Evolutionary conservation across 2,329 filamentous ascomycete species (phyloP).

Genomic region (Delphinella strobiligena): DNA sequence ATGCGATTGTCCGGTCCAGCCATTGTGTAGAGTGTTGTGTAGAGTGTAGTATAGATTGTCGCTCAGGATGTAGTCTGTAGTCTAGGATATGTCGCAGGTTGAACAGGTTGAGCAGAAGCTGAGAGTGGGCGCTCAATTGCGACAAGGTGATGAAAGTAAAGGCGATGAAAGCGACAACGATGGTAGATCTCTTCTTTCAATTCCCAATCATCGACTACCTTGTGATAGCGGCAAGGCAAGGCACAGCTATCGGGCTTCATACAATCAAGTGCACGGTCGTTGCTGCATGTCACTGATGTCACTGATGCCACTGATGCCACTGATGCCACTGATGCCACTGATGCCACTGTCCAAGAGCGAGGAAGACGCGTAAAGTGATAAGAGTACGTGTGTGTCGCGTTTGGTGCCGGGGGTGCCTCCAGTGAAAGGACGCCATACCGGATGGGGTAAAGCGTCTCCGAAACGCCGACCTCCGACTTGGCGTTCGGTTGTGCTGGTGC

Average conservation of each 20-base stretch:
- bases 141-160: too few species aligned
- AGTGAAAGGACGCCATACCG: too few species aligned
- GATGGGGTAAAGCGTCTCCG: too few species aligned
- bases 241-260: neutral
- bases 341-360: neutral
- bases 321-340: neutral
- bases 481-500: too few species aligned
- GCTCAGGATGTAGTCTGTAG: neutral
- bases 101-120: neutral
- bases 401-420: too few species aligned
- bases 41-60: neutral
- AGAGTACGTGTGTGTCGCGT: neutral
- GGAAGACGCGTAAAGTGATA: neutral
- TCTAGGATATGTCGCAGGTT: too few species aligned
- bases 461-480: too few species aligned
- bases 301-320: neutral
- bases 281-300: neutral
- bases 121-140: too few species aligned
- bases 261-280: neutral
- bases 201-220: too few species aligned
- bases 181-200: neutral
- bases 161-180: too few species aligned
- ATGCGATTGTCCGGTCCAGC: constrained; percentile 27
- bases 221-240: neutral
- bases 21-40: constrained; percentile 2